Conservation (phyloP, 192 early-diverging fungal species). For the Dimargaris cristalligena region DNA sequence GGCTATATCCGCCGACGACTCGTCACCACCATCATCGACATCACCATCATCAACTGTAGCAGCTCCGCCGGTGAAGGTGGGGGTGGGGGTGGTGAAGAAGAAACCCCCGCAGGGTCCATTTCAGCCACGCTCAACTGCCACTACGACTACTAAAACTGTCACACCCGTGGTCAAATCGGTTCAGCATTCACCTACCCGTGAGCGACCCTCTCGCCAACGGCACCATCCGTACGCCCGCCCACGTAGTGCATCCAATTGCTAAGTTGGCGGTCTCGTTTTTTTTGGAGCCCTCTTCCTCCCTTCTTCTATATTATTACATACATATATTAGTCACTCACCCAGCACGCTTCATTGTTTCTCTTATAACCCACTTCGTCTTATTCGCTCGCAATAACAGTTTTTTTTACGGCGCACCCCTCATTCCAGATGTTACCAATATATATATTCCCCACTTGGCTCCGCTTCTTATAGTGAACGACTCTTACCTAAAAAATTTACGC, state of each 20-base stretch:
- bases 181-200: neutral
- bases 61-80: neutral
- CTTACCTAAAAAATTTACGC: too few species aligned
- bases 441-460: too few species aligned
- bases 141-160: neutral
- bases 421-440: too few species aligned
- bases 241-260: neutral
- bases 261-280: too few species aligned
- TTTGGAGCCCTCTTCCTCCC: too few species aligned
- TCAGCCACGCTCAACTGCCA: neutral
- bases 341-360: too few species aligned
- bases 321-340: too few species aligned
- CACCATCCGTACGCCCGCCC: slow-evolving; percentile 1
- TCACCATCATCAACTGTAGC: neutral
- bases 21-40: neutral
- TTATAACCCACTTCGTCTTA: too few species aligned
- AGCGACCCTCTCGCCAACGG: neutral
- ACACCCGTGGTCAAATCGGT: neutral
- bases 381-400: too few species aligned
- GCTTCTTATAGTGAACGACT: too few species aligned
- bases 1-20: neutral
- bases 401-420: too few species aligned
- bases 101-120: neutral
- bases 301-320: too few species aligned
- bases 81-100: neutral